Percentiles rank a stretch among this genome's conserved stretches.
Conservation (phyloP, 1,284 basidiomycete genomes). For the Wallemia ichthyophaga region DNA sequence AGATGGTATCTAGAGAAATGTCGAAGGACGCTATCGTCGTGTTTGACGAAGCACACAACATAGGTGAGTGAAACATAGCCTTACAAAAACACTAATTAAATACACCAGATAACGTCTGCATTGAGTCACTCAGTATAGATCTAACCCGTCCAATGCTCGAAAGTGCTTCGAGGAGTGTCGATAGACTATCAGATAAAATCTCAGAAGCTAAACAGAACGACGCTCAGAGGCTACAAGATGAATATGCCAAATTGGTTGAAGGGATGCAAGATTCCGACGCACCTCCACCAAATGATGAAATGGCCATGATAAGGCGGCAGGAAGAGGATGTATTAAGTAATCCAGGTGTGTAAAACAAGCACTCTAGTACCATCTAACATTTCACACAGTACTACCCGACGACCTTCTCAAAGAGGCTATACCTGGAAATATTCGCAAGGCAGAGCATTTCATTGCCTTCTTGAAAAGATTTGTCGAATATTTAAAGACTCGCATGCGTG, state of each 20-base stretch:
- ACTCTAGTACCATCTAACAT: background rate
- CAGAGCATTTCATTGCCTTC: conserved; percentile 97
- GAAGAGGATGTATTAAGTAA: conserved; percentile 71
- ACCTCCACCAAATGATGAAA: conserved; percentile 7
- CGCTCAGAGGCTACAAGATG: conserved; percentile 76
- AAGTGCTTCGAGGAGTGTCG: conserved; percentile 65
- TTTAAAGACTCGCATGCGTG: conserved; percentile 96
- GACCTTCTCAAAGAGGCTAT: conserved; percentile 85
- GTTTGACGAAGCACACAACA: conserved; percentile 98
- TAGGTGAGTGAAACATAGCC: conserved; percentile 27
- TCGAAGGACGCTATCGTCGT: conserved; percentile 95
- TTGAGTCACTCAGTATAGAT: conserved; percentile 92
- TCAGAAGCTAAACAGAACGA: conserved; percentile 92
- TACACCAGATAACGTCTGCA: conserved; percentile 72
- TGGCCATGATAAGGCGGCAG: conserved; percentile 17
- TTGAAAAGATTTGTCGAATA: conserved; percentile 96
- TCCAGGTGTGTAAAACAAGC: conserved; percentile 31
- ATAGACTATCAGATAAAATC: conserved; percentile 63
- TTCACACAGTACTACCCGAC: conserved; percentile 45
- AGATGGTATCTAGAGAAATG: conserved; percentile 92
- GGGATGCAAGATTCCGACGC: conserved; percentile 53
- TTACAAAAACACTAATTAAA: background rate
- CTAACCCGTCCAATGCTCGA: conserved; percentile 96
- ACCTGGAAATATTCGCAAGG: conserved; percentile 92
- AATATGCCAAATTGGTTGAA: conserved; percentile 86